Conservation (phyloP, 129 eudicot species). For the Deinandra increscens region DNA sequence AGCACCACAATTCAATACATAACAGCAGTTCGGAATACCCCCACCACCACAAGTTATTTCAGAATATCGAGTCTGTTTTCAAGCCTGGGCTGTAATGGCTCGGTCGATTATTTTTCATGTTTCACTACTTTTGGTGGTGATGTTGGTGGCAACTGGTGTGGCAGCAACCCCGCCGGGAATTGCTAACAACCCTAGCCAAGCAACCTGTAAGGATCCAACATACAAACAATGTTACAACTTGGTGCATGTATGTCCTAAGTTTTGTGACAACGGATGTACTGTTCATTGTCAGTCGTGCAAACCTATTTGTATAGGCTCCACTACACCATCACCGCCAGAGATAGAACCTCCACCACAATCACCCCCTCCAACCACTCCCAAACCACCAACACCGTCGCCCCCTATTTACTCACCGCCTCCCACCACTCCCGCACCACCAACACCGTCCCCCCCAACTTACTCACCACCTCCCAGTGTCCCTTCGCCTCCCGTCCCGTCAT, state of each 20-base stretch:
- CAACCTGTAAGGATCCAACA: conserved; percentile 34
- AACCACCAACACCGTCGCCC: conserved; percentile 11
- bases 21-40: background rate
- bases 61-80: background rate
- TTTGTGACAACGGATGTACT: conserved; percentile 55
- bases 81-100: conserved; percentile 33
- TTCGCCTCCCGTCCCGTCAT: background rate
- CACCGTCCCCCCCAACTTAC: background rate
- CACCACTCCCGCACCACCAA: background rate
- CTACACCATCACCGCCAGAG: conserved; percentile 32
- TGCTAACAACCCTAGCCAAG: conserved; percentile 57
- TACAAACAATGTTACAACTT: conserved; percentile 58
- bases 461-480: background rate
- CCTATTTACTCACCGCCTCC: conserved; percentile 4
- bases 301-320: conserved; percentile 46
- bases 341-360: conserved; percentile 18
- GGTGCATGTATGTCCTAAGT: conserved; percentile 69
- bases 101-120: conserved; percentile 25
- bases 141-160: conserved; percentile 8
- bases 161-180: conserved; percentile 59
- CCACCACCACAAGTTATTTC: background rate
- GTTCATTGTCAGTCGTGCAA: conserved; percentile 62
- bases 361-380: conserved; percentile 15
- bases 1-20: conserved; percentile 23
- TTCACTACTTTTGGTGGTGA: conserved; percentile 29